Evolutionary conservation across 768 basidiomycete species (phyloP).

Genomic region (Lactarius hengduanensis): DNA sequence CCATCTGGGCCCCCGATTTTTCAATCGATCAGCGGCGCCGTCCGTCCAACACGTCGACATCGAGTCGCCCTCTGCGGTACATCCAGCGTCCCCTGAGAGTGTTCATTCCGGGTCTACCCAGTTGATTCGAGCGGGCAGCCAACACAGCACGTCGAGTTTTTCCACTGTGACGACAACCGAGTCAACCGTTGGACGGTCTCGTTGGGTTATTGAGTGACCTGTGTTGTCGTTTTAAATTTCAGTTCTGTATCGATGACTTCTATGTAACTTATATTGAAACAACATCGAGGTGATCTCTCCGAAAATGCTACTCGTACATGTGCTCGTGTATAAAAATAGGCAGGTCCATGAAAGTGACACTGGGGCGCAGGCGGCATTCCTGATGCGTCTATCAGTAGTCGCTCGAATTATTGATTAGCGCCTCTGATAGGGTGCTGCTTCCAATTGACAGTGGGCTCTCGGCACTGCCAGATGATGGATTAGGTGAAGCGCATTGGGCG

Average conservation of each 20-base stretch:
- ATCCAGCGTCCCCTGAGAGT: neutral
- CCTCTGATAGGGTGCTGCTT: neutral
- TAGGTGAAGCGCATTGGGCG: slow-evolving; percentile 52
- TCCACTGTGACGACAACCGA: slow-evolving; percentile 35
- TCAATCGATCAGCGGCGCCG: slow-evolving; percentile 39
- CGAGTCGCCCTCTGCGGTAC: slow-evolving; percentile 6
- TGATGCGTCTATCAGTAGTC: neutral
- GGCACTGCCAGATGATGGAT: slow-evolving; percentile 40
- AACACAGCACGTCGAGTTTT: slow-evolving; percentile 41
- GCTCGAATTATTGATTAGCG: neutral
- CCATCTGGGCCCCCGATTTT: slow-evolving; percentile 50
- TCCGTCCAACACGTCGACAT: slow-evolving; percentile 18
- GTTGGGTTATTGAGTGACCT: slow-evolving; percentile 58
- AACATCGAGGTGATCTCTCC: neutral
- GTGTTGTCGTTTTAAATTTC: neutral
- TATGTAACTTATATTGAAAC: slow-evolving; percentile 1
- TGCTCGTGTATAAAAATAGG: slow-evolving; percentile 3
- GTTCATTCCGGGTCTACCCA: neutral
- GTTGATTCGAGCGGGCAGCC: slow-evolving; percentile 41
- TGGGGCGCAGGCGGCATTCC: too few relatives aligned
- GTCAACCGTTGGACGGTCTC: slow-evolving; percentile 34
- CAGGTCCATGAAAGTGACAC: neutral
- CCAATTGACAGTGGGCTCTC: slow-evolving; percentile 28
- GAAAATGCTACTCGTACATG: neutral
- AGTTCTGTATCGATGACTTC: neutral